Percentiles rank a stretch among this genome's conserved stretches.
Evolutionary conservation across 768 basidiomycete species (phyloP).

Genomic region (Rubroboletus satanas): DNA sequence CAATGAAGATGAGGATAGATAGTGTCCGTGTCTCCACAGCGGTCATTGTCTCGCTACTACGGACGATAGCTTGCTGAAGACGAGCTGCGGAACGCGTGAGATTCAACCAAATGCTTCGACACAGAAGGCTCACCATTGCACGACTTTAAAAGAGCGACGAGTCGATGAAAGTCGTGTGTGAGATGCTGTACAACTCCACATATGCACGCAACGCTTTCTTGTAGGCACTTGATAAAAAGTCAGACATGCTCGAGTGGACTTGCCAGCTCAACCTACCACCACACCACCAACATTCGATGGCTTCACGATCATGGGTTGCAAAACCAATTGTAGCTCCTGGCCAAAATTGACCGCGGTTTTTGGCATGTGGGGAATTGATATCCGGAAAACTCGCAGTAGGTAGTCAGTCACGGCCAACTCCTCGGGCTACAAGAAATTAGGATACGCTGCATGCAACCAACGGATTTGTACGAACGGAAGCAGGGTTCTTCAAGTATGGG

Average conservation of each 20-base stretch:
- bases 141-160: conserved; percentile 78
- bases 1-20: conserved; percentile 77
- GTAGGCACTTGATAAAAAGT: conserved; percentile 55
- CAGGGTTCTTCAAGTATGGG: conserved; percentile 84
- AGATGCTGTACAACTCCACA: conserved; percentile 80
- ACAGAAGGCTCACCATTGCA: conserved; percentile 58
- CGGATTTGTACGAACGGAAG: conserved; percentile 50
- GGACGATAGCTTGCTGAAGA: conserved; percentile 53
- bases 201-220: conserved; percentile 91
- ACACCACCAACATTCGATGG: conserved; percentile 67
- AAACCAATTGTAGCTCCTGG: conserved; percentile 70
- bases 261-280: conserved; percentile 42
- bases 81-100: conserved; percentile 44
- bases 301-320: conserved; percentile 91
- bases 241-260: neutral
- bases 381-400: conserved; percentile 83
- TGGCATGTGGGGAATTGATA: conserved; percentile 83
- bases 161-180: conserved; percentile 78
- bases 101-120: neutral
- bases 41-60: conserved; percentile 38
- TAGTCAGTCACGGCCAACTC: conserved; percentile 84
- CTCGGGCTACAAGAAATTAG: conserved; percentile 51
- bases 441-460: neutral
- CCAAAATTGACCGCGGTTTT: conserved; percentile 88
- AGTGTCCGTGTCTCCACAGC: conserved; percentile 52